These are phyloP conservation scores for Kalmanozyma brasiliensis DNA, from an alignment of 1,284 basidiomycete species.

Conservation along the genomic window DNA sequence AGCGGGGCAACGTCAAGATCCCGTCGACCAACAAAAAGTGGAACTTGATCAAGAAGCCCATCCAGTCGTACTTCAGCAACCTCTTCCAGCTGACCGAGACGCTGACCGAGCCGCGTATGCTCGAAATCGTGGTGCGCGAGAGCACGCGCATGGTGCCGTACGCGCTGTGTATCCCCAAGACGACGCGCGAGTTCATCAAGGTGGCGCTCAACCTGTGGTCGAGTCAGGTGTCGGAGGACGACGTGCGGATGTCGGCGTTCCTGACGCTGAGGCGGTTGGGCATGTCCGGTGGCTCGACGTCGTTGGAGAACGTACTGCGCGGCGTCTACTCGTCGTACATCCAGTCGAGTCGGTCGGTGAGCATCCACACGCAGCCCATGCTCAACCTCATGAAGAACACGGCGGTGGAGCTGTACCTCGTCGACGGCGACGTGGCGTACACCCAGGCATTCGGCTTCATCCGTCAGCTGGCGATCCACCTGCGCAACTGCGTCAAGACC, in stretches of 20 bases:
- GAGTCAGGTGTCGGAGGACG: slow-evolving; percentile 76
- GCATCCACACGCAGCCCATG: slow-evolving; percentile 85
- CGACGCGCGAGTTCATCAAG: slow-evolving; percentile 61
- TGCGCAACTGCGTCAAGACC: slow-evolving; percentile 89
- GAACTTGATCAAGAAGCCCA: slow-evolving; percentile 82
- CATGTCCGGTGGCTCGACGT: slow-evolving; percentile 80
- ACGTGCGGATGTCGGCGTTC: slow-evolving; percentile 86
- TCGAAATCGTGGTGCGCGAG: slow-evolving; percentile 72
- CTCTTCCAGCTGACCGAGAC: slow-evolving; percentile 61
- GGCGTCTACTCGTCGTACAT: slow-evolving; percentile 86
- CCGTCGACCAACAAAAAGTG: slow-evolving; percentile 68
- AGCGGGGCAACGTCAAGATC: slow-evolving; percentile 69
- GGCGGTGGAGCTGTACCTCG: slow-evolving; percentile 87
- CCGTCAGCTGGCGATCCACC: slow-evolving; percentile 91
- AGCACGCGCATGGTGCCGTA: slow-evolving; percentile 65
- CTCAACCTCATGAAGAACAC: slow-evolving; percentile 99
- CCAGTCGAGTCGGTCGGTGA: slow-evolving; percentile 83
- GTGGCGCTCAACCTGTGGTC: slow-evolving; percentile 73
- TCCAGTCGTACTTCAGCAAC: slow-evolving; percentile 74
- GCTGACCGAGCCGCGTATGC: slow-evolving; percentile 66
- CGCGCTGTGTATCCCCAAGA: slow-evolving; percentile 56
- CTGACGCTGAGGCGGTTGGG: slow-evolving; percentile 85
- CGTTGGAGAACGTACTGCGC: slow-evolving; percentile 88
- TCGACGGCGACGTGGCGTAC: slow-evolving; percentile 77
- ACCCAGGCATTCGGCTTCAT: slow-evolving; percentile 97